Base-by-base conservation (phyloP, 495 filamentous ascomycete genomes). In the Halenospora varia region DNA sequence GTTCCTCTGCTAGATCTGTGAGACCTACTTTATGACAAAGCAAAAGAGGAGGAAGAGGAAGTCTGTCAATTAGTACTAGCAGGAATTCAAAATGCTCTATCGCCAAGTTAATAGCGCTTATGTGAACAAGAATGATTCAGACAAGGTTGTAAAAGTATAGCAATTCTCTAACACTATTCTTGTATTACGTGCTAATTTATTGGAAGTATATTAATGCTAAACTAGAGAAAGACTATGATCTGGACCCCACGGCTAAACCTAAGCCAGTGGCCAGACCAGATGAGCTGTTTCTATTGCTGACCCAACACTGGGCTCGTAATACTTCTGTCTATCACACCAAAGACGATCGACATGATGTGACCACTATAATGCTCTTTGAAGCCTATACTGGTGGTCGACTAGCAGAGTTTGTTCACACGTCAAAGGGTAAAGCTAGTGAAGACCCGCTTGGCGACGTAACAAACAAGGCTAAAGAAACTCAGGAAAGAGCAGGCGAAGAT, bases 71-170 rank as follows among this genome's bases (percentile, higher is more conserved):
- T 18, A 45, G 25, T 62, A 62, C 20, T 62, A 49, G 60, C 54
- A 55, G 42, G 60, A 62, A 44, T 62, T 62, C 55, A 62, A 62
- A 35, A n/a, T n/a, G n/a, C n/a, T n/a, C n/a, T n/a, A n/a, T n/a
- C n/a, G n/a, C n/a, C n/a, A n/a, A n/a, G n/a, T 62, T 13, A 68
- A 57, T 48, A 64, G 64, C 47, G 40, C 35, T 55, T 56, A 53
- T 18, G 56, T 67, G 47, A 57, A 73, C 51, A 61, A 51, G 23
- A 63, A 63, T 53, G 51, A 68, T 50, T 48, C 8, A 44, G 55
- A 53, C 26, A 60, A 68, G 51, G 49, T 75, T 60, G 44, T 70
- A 53, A 74, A 72, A 66, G 70, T 73, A 55, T 6, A 17, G 20
- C 53, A 23, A 15, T 18, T 20, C 17, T 9, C 20, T n/a, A n/a